These are phyloP conservation scores for Penicillium sp. DNA, from an alignment of 2,329 filamentous ascomycete genomes.

Conservation along the genomic window DNA sequence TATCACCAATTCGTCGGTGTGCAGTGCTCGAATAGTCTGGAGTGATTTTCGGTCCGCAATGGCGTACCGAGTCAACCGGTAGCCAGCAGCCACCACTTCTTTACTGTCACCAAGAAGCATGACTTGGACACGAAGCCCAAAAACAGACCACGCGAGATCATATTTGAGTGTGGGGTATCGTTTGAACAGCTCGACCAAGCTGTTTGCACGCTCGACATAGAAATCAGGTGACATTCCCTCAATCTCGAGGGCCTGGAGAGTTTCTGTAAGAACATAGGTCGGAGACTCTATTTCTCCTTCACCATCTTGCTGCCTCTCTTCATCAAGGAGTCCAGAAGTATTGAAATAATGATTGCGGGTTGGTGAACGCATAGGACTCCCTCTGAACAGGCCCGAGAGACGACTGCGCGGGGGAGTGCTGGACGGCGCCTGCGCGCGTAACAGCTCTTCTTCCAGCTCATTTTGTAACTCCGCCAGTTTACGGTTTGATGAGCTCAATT, in stretches of 20 bases:
- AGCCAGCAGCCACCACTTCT: slow-evolving; percentile 92
- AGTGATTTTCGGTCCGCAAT: slow-evolving; percentile 90
- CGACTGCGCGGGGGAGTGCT: slow-evolving; percentile 51
- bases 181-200: slow-evolving; percentile 93
- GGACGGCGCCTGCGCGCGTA: slow-evolving; percentile 57
- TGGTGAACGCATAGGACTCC: slow-evolving; percentile 55
- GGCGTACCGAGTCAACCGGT: slow-evolving; percentile 88
- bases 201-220: slow-evolving; percentile 90
- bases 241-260: slow-evolving; percentile 83
- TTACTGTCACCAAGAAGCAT: slow-evolving; percentile 95
- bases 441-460: slow-evolving; percentile 60
- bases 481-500: slow-evolving; percentile 83
- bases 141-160: slow-evolving; percentile 92
- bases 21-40: slow-evolving; percentile 79
- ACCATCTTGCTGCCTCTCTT: slow-evolving; percentile 35
- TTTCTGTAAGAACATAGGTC: slow-evolving; percentile 85
- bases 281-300: slow-evolving; percentile 76
- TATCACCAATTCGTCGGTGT: slow-evolving; percentile 91
- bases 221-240: slow-evolving; percentile 89
- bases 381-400: slow-evolving; percentile 58
- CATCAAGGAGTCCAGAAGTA: slow-evolving; percentile 35
- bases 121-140: slow-evolving; percentile 87
- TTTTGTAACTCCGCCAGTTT: slow-evolving; percentile 61
- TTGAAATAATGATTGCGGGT: slow-evolving; percentile 31
- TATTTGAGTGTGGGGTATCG: slow-evolving; percentile 91